Conservation (phyloP, 345 rosid genomes). For the Luvunga scandens region DNA sequence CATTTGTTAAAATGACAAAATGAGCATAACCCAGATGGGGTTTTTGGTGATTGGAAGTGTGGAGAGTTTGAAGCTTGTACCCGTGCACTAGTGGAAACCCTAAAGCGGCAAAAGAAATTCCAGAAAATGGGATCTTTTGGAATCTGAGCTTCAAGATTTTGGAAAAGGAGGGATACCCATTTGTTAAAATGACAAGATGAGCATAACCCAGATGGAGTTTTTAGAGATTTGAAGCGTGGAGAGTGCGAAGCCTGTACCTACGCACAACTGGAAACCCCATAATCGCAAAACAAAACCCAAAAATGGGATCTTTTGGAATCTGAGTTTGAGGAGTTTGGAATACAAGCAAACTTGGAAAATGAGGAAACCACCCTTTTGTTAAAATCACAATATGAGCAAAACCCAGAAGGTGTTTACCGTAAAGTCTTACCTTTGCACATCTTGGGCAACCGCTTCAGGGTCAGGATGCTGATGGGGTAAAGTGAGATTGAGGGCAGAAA, state of each 20-base stretch:
- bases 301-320: not conserved
- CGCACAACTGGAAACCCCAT: not conserved
- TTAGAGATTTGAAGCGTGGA: not conserved
- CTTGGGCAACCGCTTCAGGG: slow-evolving; percentile 53
- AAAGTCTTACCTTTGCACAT: slow-evolving; percentile 42
- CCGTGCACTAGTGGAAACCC: not conserved
- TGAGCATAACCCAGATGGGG: slow-evolving; percentile 6
- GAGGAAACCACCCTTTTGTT: not conserved
- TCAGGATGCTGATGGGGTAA: slow-evolving; percentile 62
- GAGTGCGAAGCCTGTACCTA: not conserved
- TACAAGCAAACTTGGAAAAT: not conserved
- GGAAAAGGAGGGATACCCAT: not conserved
- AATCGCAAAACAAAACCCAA: not conserved
- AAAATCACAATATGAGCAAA: slow-evolving; percentile 12
- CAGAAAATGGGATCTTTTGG: not conserved
- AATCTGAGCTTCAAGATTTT: not conserved
- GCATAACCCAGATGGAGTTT: slow-evolving; percentile 11
- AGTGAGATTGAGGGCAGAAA: slow-evolving; percentile 36
- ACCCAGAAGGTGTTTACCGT: not conserved
- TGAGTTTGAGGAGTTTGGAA: not conserved
- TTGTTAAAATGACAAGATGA: not conserved
- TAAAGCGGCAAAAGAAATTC: not conserved
- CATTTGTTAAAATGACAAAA: not conserved
- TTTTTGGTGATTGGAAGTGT: not conserved
- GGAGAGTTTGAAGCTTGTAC: not conserved